Evolutionary conservation across 352 stramenopile genomes (phyloP).

Genomic region (Phytopythium chamaehyphon): DNA sequence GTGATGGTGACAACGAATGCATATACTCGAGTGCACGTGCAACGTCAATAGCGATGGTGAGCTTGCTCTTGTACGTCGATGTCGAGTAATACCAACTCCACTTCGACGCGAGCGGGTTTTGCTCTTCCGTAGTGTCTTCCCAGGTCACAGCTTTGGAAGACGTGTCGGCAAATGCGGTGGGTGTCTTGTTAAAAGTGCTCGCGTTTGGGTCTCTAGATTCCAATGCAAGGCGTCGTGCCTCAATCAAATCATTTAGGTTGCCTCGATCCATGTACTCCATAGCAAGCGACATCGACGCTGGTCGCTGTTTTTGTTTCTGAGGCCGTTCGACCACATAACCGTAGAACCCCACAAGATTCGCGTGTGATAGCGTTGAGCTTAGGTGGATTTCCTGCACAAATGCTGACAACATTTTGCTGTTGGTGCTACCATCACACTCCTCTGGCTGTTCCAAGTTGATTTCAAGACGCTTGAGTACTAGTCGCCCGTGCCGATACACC

Average conservation of each 20-base stretch:
- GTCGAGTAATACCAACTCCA: slow-evolving; percentile 30
- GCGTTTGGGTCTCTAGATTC: neutral
- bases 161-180: neutral
- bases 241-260: slow-evolving; percentile 35
- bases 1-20: slow-evolving; percentile 31
- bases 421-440: neutral
- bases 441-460: neutral
- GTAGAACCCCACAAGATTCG: slow-evolving; percentile 23
- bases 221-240: slow-evolving; percentile 18
- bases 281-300: slow-evolving; percentile 23
- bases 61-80: slow-evolving; percentile 24
- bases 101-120: neutral
- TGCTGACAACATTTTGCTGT: slow-evolving; percentile 9
- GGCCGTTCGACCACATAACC: slow-evolving; percentile 16
- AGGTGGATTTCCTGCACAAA: slow-evolving; percentile 26
- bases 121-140: slow-evolving; percentile 10
- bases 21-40: slow-evolving; percentile 38
- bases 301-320: neutral
- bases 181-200: neutral
- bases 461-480: slow-evolving; percentile 1
- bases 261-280: slow-evolving; percentile 36
- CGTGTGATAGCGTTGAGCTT: slow-evolving; percentile 21
- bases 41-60: slow-evolving; percentile 36
- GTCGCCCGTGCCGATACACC: slow-evolving; percentile 6
- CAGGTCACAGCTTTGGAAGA: slow-evolving; percentile 12